Evolutionary conservation across 176 grass and related monocot species (phyloP).

Genomic region (Aegilops bicornis): DNA sequence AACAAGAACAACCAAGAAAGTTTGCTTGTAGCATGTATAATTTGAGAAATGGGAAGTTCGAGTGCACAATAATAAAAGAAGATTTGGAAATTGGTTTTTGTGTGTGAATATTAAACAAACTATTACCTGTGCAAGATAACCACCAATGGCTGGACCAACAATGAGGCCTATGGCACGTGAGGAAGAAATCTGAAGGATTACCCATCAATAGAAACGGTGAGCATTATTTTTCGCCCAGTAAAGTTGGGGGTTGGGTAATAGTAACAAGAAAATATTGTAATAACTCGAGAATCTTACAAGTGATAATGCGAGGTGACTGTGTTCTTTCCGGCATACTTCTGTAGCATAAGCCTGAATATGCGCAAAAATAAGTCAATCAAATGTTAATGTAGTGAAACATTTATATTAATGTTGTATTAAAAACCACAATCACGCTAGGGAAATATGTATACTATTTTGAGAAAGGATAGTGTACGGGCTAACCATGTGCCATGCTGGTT

Average conservation of each 20-base stretch:
- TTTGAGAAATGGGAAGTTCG: background rate
- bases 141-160: slow-evolving; percentile 71
- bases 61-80: background rate
- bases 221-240: background rate
- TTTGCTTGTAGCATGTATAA: background rate
- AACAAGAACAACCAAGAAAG: background rate
- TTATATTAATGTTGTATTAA: background rate
- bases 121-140: slow-evolving; percentile 63
- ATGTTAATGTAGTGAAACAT: background rate
- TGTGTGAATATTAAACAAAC: background rate
- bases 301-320: slow-evolving; percentile 49
- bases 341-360: slow-evolving; percentile 63
- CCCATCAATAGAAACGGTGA: background rate
- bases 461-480: background rate
- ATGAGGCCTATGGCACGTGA: slow-evolving; percentile 58
- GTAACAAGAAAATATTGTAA: background rate
- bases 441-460: background rate
- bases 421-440: background rate
- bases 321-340: slow-evolving; percentile 60
- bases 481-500: background rate
- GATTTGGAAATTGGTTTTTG: background rate
- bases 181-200: slow-evolving; percentile 45
- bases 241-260: background rate
- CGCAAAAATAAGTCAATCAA: background rate
- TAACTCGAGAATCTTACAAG: slow-evolving; percentile 40